Evolutionary conservation across 192 early-diverging fungal species (phyloP).

Genomic region (Chytriomyces sp.): DNA sequence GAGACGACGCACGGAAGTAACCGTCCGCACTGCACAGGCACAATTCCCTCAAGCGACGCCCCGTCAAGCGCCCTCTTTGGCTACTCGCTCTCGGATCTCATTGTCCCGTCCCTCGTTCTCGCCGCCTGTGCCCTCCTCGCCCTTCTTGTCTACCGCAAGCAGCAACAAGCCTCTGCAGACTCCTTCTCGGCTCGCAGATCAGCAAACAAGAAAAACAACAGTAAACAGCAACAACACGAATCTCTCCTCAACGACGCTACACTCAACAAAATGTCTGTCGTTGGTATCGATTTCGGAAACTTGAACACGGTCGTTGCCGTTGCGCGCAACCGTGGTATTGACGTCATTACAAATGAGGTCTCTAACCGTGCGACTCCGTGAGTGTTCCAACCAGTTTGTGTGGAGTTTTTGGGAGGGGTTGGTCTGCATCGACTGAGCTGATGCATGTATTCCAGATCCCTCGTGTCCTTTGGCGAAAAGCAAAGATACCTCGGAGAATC

Average conservation of each 20-base stretch:
- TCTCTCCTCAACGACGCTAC: constrained; percentile 23
- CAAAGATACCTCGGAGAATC: constrained; percentile 94
- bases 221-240: neutral
- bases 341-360: constrained; percentile 95
- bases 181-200: neutral
- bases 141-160: constrained; percentile 20
- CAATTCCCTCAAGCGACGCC: neutral
- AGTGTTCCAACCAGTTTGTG: constrained; percentile 38
- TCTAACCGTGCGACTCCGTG: constrained; percentile 95
- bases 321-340: constrained; percentile 97
- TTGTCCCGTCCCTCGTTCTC: constrained; percentile 29
- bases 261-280: constrained; percentile 57
- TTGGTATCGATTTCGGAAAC: constrained; percentile 97
- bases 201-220: constrained; percentile 12
- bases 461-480: constrained; percentile 94
- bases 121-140: constrained; percentile 28
- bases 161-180: neutral
- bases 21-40: neutral
- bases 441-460: constrained; percentile 56
- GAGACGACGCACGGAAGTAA: neutral
- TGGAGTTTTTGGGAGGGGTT: neutral
- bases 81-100: neutral
- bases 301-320: constrained; percentile 96
- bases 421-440: neutral
- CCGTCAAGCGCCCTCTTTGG: neutral